Base-by-base conservation (phyloP, 1,139 yeast genomes). In the Candida gigantensis region DNA sequence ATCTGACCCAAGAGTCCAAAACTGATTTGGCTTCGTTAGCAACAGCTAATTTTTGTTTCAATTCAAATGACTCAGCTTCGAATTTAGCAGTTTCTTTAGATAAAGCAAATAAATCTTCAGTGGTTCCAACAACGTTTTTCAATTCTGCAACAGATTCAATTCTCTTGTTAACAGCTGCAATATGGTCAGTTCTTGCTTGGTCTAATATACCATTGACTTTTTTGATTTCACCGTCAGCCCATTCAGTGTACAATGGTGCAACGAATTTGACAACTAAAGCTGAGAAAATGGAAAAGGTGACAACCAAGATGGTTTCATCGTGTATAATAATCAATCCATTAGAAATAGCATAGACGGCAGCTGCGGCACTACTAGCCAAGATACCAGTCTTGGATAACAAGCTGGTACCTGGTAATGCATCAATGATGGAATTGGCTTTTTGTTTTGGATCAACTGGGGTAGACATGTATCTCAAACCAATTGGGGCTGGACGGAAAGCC, bases 1-100 rank as follows among this genome's bases (percentile, higher is more conserved):
- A 88, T 81, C 97, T 88, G 55, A 89, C 97, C 98, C 98, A 92
- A 24, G 97, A 88, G 72, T 92, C 98, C 63, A 92, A 81, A 44
- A 92, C 95, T 42, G 95, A 72, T 76, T 85, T 89, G 59, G 97
- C 97, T 75, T 89, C 96, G 45, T 72, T 56, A 44, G 95, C 92
- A 54, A 88, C 79, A 48, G 84, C 92, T 51, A 87, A 88, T 63
- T 82, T 71, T 76, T 92, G 98, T 77, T 89, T 85, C 65, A 86
- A 79, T 70, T 84, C 96, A 58, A 90, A 92, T 36, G 92, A 81
- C 69, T 88, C 79, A 48, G 97, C 95, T 78, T 92, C 98, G 58
- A 89, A 79, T 72, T 86, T 79, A 52, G 92, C 96, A 47, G 98
- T 92, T 73, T 92, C 96, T 77, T 88, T 90, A 47, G 98, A 90